Conservation (phyloP, 2,329 filamentous ascomycete species). For the Fusarium sp. region DNA sequence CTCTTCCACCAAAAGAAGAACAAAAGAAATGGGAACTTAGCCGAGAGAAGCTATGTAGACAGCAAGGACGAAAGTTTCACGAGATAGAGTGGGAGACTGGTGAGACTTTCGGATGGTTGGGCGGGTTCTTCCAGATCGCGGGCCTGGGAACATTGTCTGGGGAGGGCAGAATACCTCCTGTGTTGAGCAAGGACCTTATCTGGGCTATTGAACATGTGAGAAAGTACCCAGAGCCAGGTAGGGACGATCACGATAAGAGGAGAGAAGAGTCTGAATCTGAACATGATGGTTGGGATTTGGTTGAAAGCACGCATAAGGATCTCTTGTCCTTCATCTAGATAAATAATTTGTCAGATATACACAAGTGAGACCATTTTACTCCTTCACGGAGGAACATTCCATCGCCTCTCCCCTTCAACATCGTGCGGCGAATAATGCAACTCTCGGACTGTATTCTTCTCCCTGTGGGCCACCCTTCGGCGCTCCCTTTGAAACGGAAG, state of each 20-base stretch:
- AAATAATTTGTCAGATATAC: neutral
- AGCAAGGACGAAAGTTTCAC: conserved; percentile 58
- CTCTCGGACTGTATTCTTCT: neutral
- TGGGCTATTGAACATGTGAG: conserved; percentile 60
- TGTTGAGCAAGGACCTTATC: conserved; percentile 53
- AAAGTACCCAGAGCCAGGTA: conserved; percentile 56
- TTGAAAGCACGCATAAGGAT: conserved; percentile 1
- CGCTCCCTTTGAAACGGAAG: neutral
- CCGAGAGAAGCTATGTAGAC: conserved; percentile 45
- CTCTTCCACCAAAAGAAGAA: conserved; percentile 52
- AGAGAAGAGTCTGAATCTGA: neutral
- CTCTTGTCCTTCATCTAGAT: conserved; percentile 1
- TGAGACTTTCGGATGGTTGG: conserved; percentile 60
- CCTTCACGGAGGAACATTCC: neutral
- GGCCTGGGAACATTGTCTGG: conserved; percentile 59
- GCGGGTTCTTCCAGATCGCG: conserved; percentile 57
- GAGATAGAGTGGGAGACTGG: conserved; percentile 63
- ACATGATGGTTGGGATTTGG: conserved; percentile 19
- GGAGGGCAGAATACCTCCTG: conserved; percentile 58
- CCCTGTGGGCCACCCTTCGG: fast-evolving
- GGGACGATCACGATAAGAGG: conserved; percentile 5
- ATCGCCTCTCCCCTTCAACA: neutral
- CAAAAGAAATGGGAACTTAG: conserved; percentile 59
- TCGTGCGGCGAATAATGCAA: neutral
- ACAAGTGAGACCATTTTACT: neutral